Percentiles rank a stretch among this genome's conserved stretches.
These are phyloP conservation scores for Crotalaria pallida DNA, from an alignment of 306 rosid species.

Conservation along the genomic window DNA sequence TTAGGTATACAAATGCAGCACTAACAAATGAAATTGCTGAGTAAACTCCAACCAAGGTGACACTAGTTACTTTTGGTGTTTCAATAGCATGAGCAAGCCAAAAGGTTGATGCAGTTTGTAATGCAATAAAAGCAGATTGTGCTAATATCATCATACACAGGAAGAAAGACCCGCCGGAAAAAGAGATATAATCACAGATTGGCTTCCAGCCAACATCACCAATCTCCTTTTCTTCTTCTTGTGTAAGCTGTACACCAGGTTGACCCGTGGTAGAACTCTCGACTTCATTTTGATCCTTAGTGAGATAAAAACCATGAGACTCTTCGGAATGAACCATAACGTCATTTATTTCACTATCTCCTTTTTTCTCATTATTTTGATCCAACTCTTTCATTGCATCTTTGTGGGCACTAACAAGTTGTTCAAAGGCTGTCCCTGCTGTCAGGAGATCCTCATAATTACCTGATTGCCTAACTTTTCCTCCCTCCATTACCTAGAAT, in stretches of 20 bases:
- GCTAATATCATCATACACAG: slow-evolving; percentile 22
- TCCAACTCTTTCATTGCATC: slow-evolving; percentile 40
- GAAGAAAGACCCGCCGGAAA: slow-evolving; percentile 35
- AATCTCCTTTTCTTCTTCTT: slow-evolving; percentile 63
- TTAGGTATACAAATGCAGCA: slow-evolving; percentile 35
- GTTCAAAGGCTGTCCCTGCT: slow-evolving; percentile 65
- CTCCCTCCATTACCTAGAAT: slow-evolving; percentile 66
- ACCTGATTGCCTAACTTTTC: slow-evolving; percentile 60
- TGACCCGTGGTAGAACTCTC: slow-evolving; percentile 28
- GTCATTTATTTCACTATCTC: slow-evolving; percentile 14
- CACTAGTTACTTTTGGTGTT: slow-evolving; percentile 40
- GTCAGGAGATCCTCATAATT: slow-evolving; percentile 56
- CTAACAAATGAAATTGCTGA: slow-evolving; percentile 46
- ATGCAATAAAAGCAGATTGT: slow-evolving; percentile 31
- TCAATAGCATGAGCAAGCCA: slow-evolving; percentile 75
- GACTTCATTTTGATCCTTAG: slow-evolving; percentile 27
- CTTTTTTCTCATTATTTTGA: slow-evolving; percentile 22
- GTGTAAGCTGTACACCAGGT: too few species aligned
- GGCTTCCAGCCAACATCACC: slow-evolving; percentile 76
- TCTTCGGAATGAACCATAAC: slow-evolving; percentile 20
- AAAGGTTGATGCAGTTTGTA: slow-evolving; percentile 50
- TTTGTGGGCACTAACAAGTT: slow-evolving; percentile 74
- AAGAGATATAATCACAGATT: slow-evolving; percentile 50
- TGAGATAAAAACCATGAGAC: slow-evolving; percentile 9
- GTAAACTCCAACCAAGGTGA: slow-evolving; percentile 47